These are phyloP conservation scores for Phlyctochytrium arcticum DNA, from an alignment of 192 early-diverging fungal genomes.

Conservation along the genomic window DNA sequence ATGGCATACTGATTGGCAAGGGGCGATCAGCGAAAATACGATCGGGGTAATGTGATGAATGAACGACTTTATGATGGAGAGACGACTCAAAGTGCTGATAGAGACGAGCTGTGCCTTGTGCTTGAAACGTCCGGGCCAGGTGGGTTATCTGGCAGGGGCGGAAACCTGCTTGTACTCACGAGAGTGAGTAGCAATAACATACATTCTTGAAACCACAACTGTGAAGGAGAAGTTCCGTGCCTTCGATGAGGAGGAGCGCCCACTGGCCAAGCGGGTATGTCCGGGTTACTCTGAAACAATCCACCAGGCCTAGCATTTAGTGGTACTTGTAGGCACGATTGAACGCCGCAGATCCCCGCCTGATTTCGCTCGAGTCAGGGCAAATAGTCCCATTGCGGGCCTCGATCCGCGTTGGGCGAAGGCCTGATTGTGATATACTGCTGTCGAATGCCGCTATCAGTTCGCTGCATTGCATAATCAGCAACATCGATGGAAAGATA, in stretches of 20 bases:
- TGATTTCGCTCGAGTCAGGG: background rate
- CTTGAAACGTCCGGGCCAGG: background rate
- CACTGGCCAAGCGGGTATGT: no score
- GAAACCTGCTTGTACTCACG: no score
- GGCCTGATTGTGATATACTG: constrained; percentile 14
- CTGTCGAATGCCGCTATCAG: constrained; percentile 14
- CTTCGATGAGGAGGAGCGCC: background rate
- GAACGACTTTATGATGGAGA: background rate
- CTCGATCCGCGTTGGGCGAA: constrained; percentile 19
- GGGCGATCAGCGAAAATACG: background rate
- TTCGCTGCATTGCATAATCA: constrained; percentile 23
- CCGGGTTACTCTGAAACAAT: background rate
- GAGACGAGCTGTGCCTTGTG: background rate
- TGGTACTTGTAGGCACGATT: no score
- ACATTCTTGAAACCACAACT: background rate
- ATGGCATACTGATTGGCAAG: constrained; percentile 8
- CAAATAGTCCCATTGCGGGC: background rate
- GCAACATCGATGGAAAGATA: background rate
- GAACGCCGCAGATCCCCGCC: background rate
- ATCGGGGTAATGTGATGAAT: background rate
- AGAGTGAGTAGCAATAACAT: background rate
- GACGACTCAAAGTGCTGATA: background rate
- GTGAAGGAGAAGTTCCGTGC: background rate
- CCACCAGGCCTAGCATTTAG: no score
- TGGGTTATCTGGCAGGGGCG: background rate